Evolutionary conservation across 352 stramenopile species (phyloP), one percentile per base, ranked within the genome.

Genomic region (Globisporangium polare): DNA sequence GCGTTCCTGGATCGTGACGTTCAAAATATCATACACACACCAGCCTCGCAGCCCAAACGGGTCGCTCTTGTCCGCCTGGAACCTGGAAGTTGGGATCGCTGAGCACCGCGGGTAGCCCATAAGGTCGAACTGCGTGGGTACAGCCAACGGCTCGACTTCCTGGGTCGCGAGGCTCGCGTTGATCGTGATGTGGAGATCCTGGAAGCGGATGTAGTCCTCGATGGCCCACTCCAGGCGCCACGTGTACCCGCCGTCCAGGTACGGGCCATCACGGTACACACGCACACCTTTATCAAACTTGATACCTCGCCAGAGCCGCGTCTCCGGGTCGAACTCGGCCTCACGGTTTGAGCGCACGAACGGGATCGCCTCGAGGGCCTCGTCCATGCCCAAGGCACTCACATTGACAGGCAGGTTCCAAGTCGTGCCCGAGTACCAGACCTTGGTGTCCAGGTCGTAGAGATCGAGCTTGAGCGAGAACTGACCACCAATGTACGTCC

Each of bases 211-310:
- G 56, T 88, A 90, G 67, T 93, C 81, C 18, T 86, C 76, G 27
- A 93, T 71, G 0, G 81, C 78, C 84, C 84, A 93, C 35, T 85
- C 78, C 0, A 93, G 67, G 3, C 76, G 75, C 84, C 84, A 93
- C 0, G 66, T 88, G 56, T 93, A 75, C 1, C 84, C 84, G 18
- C 84, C 84, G 42, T 93, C 84, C 1, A 89, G 60, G 54, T 77
- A 86, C 8, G 83, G 83, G 0, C 83, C 83, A 22, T 88, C 75
- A 8, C 83, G 81, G 41, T 73, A 77, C 10, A 93, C 81, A 3
- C 81, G 81, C 10, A 93, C 83, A 13, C 83, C 83, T 53, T 89
- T 90, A 49, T 90, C 81, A 41, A 90, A 89, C 58, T 77, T 72
- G 24, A 81, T 73, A 0, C 77, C 81, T 3, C 78, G 75, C 62